phyloP scores from a whole-genome alignment of 495 filamentous ascomycete genomes.

The Penicillium riverlandense region DNA sequence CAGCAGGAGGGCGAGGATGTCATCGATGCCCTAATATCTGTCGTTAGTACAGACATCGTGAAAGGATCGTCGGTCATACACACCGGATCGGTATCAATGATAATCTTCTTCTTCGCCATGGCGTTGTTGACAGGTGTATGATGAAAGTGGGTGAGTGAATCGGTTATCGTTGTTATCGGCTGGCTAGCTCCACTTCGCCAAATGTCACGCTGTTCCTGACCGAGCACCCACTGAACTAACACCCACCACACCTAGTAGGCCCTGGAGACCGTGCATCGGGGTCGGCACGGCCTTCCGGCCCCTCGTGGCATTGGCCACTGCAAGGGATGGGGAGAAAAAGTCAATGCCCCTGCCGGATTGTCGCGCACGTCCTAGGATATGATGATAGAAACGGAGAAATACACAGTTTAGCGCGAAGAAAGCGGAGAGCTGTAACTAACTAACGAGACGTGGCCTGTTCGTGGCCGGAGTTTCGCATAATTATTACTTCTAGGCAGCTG shows the following conservation, averaged over 20 bases:
- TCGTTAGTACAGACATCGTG: not conserved
- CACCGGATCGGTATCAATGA: slow-evolving; percentile 91
- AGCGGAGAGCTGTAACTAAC: not conserved
- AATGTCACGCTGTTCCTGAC: too few species aligned
- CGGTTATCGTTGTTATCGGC: slow-evolving; percentile 6
- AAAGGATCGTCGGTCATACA: slow-evolving; percentile 2
- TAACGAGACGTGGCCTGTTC: slow-evolving; percentile 24
- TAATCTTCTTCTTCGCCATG: slow-evolving; percentile 60
- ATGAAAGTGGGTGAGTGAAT: slow-evolving; percentile 3
- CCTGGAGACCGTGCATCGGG: not conserved
- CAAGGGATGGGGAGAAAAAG: slow-evolving; percentile 8
- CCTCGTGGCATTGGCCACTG: slow-evolving; percentile 18
- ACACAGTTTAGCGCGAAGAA: slow-evolving; percentile 1
- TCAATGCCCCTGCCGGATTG: slow-evolving; percentile 13
- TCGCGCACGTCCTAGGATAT: slow-evolving; percentile 3
- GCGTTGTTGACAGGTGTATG: slow-evolving; percentile 1
- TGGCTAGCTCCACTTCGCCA: not conserved
- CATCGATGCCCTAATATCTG: slow-evolving; percentile 68
- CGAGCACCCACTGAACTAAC: too few species aligned
- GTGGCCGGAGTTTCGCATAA: too few species aligned
- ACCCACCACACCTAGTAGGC: too few species aligned
- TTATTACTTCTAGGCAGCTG: too few species aligned
- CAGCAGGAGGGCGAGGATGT: slow-evolving; percentile 78
- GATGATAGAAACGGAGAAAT: slow-evolving; percentile 4
- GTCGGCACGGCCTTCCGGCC: slow-evolving; percentile 2